A percentile compares a stretch with the other conserved stretches of the same genome.
Conservation (phyloP, 2,329 filamentous ascomycete genomes). For the Pestalotiopsis sp. region DNA sequence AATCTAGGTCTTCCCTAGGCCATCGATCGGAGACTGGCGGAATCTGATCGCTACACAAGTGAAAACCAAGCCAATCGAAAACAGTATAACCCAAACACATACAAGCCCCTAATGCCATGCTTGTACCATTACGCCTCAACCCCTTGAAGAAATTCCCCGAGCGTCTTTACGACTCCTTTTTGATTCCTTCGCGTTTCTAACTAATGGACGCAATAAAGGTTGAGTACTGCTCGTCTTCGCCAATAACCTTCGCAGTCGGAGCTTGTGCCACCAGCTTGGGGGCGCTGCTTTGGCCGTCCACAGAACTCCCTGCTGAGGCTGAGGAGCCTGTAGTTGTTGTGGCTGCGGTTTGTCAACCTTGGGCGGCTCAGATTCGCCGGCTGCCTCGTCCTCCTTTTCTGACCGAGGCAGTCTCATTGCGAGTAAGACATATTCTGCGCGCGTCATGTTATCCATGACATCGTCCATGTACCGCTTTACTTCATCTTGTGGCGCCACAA, state of each 20-base stretch:
- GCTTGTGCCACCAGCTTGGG: conserved; percentile 18
- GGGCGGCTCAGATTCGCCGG: conserved; percentile 31
- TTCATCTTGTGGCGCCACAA: conserved; percentile 66
- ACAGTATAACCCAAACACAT: not conserved
- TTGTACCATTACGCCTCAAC: not conserved
- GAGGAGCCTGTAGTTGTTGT: conserved; percentile 16
- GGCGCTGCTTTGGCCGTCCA: conserved; percentile 35
- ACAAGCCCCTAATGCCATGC: not conserved
- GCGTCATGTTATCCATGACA: conserved; percentile 70
- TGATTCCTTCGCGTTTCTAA: conserved; percentile 25
- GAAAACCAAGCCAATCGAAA: not conserved
- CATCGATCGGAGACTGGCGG: too few relatives aligned
- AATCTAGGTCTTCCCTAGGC: too few relatives aligned
- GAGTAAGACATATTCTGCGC: conserved; percentile 68
- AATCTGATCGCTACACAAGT: too few relatives aligned
- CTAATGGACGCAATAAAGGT: conserved; percentile 45
- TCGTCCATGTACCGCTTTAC: conserved; percentile 71
- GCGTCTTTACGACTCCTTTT: not conserved
- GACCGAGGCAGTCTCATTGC: conserved; percentile 66
- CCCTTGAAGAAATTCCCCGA: not conserved
- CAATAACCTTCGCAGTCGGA: conserved; percentile 30
- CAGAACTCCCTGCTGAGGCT: conserved; percentile 29
- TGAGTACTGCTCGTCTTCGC: conserved; percentile 50
- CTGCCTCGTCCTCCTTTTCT: conserved; percentile 36
- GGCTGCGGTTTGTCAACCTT: conserved; percentile 26